Conservation (phyloP, 805 yeast species). For the Teunomyces barrocoloradensis region DNA sequence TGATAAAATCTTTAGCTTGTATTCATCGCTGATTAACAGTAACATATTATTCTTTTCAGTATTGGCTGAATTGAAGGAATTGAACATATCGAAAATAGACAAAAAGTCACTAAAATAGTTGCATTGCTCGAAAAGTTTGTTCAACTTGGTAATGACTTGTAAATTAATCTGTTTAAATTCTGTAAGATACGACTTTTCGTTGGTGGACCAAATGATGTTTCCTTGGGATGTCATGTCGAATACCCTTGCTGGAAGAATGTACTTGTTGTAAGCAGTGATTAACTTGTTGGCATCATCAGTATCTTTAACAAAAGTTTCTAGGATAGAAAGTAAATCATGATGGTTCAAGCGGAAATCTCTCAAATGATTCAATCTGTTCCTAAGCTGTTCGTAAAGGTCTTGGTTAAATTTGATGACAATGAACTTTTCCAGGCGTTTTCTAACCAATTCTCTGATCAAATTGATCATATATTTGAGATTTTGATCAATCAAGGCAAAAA, state of each 20-base stretch:
- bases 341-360: slow-evolving; percentile 52
- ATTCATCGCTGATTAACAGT: slow-evolving; percentile 34
- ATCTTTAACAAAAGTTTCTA: slow-evolving; percentile 15
- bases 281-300: slow-evolving; percentile 17
- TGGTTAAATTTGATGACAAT: slow-evolving; percentile 61
- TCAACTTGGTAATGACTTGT: slow-evolving; percentile 20
- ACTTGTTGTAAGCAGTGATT: slow-evolving; percentile 27
- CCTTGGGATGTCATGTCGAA: slow-evolving; percentile 36
- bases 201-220: slow-evolving; percentile 24
- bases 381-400: slow-evolving; percentile 29
- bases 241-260: slow-evolving; percentile 24
- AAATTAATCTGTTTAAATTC: slow-evolving; percentile 20
- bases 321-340: slow-evolving; percentile 42
- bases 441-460: slow-evolving; percentile 67
- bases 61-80: slow-evolving; percentile 6
- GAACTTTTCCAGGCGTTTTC: slow-evolving; percentile 72
- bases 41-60: slow-evolving; percentile 13
- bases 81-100: slow-evolving; percentile 22
- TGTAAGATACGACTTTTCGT: slow-evolving; percentile 24
- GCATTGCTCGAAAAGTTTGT: slow-evolving; percentile 25
- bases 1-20: slow-evolving; percentile 30
- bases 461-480: slow-evolving; percentile 61
- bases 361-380: slow-evolving; percentile 44
- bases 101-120: slow-evolving; percentile 25
- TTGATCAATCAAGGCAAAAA: slow-evolving; percentile 56